Percentiles rank a stretch among this genome's conserved stretches.
Conservation (phyloP, 768 basidiomycete genomes). For the Leucocoprinus sp. region DNA sequence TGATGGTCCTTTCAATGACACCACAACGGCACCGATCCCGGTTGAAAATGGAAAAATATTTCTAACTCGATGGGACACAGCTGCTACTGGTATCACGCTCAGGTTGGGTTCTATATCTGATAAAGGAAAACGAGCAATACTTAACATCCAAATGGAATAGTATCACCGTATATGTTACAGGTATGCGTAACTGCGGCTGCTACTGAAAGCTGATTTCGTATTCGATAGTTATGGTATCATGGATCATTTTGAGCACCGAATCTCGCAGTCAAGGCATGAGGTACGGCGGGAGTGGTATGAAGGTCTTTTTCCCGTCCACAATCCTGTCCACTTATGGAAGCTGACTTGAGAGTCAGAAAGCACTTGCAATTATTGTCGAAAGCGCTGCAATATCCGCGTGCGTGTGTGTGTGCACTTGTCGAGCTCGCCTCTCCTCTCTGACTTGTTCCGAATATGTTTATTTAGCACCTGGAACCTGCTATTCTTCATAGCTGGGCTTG, state of each 20-base stretch:
- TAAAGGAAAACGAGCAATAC: no score
- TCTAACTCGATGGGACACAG: not conserved
- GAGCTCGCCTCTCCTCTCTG: not conserved
- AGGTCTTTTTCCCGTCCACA: no score
- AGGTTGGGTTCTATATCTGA: not conserved
- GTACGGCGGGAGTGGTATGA: not conserved
- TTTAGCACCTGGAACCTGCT: slow-evolving; percentile 1
- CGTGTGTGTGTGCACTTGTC: no score
- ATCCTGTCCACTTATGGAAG: no score
- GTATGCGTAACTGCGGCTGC: not conserved
- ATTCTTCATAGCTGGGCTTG: slow-evolving; percentile 1
- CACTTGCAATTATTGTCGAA: slow-evolving; percentile 10
- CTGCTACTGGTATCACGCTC: not conserved
- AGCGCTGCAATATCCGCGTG: slow-evolving; percentile 13
- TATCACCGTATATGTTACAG: slow-evolving; percentile 1
- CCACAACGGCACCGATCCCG: not conserved
- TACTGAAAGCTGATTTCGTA: not conserved
- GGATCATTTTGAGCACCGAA: not conserved
- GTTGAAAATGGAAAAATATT: not conserved
- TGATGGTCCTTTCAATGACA: not conserved
- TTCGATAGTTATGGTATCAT: not conserved
- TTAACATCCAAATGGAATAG: not conserved
- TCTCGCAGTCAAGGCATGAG: no score
- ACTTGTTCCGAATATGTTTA: not conserved
- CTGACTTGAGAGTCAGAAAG: not conserved